Evolutionary conservation across 1,139 yeast genomes (phyloP), one percentile per base, ranked within the genome.

Genomic region (Tardiomyces depauwii): DNA sequence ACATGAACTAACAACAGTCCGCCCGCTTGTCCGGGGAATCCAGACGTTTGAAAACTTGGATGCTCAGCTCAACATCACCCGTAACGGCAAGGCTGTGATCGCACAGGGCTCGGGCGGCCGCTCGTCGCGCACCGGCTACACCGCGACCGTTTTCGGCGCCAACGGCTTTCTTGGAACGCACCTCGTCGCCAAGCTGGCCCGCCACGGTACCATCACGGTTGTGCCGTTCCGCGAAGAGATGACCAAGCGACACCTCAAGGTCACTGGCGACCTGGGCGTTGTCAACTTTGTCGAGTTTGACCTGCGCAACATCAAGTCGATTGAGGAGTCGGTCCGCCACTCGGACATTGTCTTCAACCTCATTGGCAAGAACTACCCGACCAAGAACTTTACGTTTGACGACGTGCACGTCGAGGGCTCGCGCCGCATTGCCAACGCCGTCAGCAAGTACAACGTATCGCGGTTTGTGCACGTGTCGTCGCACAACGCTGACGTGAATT

Each of bases 131-230:
- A 81, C 91, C n/a, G 95, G 95, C 2, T 84, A 80, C 67, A 84
- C 91, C 6, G 95, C 91, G 27, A 85, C 95, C 6, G 91, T 86
- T 2, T 86, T 86, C 59, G 95, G 95, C 12, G 88, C 85, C 33
- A 68, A 79, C 45, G 95, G 95, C 1, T 80, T 82, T 64, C 69
- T 86, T 51, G 95, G 95, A 39, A 77, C 88, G 47, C 77, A 82
- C 56, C 65, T 86, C 52, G 74, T 78, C 14, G 71, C 91, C 41
- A 83, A 81, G 59, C 70, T 86, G 57, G 94, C 89, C 51, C 74
- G 80, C 60, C 89, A 83, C 62, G 95, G 95, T 54, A 86, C 94
- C 36, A 67, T 74, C 50, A 80, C 85, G 11, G 77, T 84, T 47
- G 82, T 78, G 6, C 95, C 95, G 19, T 85, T 62, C 70, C 75